A percentile compares a stretch with the other conserved stretches of the same genome.
phyloP scores from a whole-genome alignment of 2,329 filamentous ascomycete genomes.

The Cryphonectria japonica region DNA sequence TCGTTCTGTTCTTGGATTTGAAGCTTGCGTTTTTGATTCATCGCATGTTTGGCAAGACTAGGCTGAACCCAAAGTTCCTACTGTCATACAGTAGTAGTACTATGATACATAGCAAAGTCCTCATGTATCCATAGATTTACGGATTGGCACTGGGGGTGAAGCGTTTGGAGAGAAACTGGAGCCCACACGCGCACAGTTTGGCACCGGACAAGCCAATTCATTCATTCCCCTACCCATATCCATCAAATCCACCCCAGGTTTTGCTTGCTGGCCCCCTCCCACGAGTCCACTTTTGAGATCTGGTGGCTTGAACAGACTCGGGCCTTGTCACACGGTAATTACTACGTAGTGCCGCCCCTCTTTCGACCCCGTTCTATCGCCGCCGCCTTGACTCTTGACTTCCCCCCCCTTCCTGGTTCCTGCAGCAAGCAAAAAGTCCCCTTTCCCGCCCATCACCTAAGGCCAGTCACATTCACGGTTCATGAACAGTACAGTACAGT shows the following conservation, averaged over 20 bases:
- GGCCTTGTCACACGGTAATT: slow-evolving; percentile 1
- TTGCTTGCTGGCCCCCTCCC: not conserved
- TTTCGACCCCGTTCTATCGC: not conserved
- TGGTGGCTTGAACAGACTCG: not conserved
- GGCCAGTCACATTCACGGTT: not conserved
- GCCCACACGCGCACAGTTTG: not conserved
- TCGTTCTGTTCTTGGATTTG: not conserved
- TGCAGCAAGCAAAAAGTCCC: not conserved
- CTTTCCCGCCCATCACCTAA: not conserved
- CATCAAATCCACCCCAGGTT: not conserved
- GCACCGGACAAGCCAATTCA: too few species aligned
- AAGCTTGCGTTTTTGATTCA: slow-evolving; percentile 10
- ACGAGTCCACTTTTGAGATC: not conserved
- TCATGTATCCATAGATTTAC: not conserved
- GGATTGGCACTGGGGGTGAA: not conserved
- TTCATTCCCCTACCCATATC: not conserved
- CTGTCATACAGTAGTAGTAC: not conserved
- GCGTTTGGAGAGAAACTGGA: not conserved
- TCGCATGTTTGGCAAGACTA: not conserved
- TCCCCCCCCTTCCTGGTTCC: not conserved
- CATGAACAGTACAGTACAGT: not conserved
- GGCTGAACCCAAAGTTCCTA: not conserved
- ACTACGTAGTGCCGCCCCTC: slow-evolving; percentile 7
- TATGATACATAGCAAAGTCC: not conserved
- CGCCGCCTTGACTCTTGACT: not conserved